Percentiles rank a stretch among this genome's conserved stretches.
phyloP scores from a whole-genome alignment of 2,329 filamentous ascomycete species.

The Ophiostoma novo-ulmi region DNA sequence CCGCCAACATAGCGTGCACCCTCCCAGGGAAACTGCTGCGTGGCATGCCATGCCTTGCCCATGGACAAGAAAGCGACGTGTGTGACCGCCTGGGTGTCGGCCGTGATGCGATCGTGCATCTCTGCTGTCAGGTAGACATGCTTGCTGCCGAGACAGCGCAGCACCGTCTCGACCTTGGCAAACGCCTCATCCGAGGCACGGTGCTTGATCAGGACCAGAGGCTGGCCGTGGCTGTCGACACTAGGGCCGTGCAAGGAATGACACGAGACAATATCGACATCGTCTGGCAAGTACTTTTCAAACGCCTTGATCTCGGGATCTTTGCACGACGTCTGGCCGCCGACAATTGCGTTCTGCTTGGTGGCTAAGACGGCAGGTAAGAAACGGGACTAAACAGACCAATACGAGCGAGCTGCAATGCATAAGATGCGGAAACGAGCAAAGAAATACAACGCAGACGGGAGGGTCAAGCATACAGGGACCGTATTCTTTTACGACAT shows the following conservation, averaged over 20 bases:
- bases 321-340: slow-evolving; percentile 97
- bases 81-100: slow-evolving; percentile 95
- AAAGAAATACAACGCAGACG: slow-evolving; percentile 13
- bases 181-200: slow-evolving; percentile 74
- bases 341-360: slow-evolving; percentile 90
- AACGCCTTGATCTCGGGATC: slow-evolving; percentile 93
- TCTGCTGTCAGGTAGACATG: slow-evolving; percentile 80
- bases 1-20: slow-evolving; percentile 91
- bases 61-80: slow-evolving; percentile 96
- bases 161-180: slow-evolving; percentile 70
- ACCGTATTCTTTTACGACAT: slow-evolving; percentile 80
- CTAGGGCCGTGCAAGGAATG: slow-evolving; percentile 94
- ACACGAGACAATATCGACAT: slow-evolving; percentile 91
- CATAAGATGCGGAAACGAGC: neutral
- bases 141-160: slow-evolving; percentile 78
- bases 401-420: neutral
- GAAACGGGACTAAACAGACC: neutral
- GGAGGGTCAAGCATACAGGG: slow-evolving; percentile 64
- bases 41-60: slow-evolving; percentile 96
- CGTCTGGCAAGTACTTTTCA: slow-evolving; percentile 76
- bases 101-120: slow-evolving; percentile 93
- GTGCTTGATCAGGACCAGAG: slow-evolving; percentile 75
- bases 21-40: slow-evolving; percentile 95
- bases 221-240: slow-evolving; percentile 82
- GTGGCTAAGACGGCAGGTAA: slow-evolving; percentile 52